Evolutionary conservation across 2,329 filamentous ascomycete genomes (phyloP).

Genomic region (Epicoccum sorghinum): DNA sequence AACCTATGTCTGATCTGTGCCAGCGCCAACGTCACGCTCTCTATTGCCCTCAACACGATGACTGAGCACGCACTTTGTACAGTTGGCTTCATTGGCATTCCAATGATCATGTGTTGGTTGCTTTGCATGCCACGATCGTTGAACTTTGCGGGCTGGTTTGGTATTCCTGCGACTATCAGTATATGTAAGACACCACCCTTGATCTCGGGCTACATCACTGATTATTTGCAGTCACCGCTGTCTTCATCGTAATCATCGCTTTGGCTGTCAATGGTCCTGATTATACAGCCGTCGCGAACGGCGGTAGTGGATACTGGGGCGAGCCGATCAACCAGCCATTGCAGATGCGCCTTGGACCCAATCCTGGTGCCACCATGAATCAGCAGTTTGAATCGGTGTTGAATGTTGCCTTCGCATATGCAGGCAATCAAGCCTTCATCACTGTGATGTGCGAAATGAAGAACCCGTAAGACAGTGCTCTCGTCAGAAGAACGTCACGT

Average conservation of each 20-base stretch:
- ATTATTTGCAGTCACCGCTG: slow-evolving; percentile 46
- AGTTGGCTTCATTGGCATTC: slow-evolving; percentile 60
- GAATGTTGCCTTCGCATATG: slow-evolving; percentile 69
- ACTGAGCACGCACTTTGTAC: slow-evolving; percentile 64
- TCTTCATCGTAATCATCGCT: slow-evolving; percentile 6
- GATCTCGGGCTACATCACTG: neutral
- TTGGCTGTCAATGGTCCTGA: slow-evolving; percentile 9
- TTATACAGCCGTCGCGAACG: slow-evolving; percentile 4
- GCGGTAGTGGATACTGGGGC: slow-evolving; percentile 9
- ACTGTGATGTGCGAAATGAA: slow-evolving; percentile 68
- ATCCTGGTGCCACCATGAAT: slow-evolving; percentile 7
- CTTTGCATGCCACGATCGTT: slow-evolving; percentile 20
- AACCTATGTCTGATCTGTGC: slow-evolving; percentile 12
- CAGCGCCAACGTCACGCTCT: slow-evolving; percentile 48
- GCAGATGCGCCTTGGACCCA: slow-evolving; percentile 12
- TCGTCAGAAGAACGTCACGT: slow-evolving; percentile 42
- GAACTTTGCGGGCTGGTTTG: slow-evolving; percentile 18
- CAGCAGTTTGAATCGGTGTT: slow-evolving; percentile 18
- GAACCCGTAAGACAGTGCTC: slow-evolving; percentile 46
- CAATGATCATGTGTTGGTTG: slow-evolving; percentile 23
- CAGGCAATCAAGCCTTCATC: slow-evolving; percentile 63
- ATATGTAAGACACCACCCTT: slow-evolving; percentile 8
- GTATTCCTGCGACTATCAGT: slow-evolving; percentile 10
- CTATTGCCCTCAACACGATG: slow-evolving; percentile 25
- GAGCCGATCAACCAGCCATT: slow-evolving; percentile 8